Evolutionary conservation across 139 green algal genomes (phyloP), one percentile per base, ranked within the genome.

Genomic region (Axilococcus clingmanii): DNA sequence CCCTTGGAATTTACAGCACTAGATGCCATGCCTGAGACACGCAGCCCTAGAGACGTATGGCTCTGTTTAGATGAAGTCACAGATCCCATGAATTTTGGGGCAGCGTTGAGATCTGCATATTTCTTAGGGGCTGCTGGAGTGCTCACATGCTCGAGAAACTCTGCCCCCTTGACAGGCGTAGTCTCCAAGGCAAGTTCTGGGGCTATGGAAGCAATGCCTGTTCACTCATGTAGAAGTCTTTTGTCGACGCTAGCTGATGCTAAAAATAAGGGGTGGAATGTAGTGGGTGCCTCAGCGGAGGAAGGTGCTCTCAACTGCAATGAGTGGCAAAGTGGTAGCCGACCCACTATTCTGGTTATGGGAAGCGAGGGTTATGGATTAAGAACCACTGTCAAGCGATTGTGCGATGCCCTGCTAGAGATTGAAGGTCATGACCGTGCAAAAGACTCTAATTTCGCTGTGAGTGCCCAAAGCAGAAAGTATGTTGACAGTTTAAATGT

Each of bases 11-110:
- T 76, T 56, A 40, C 64, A n/a, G 5, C 34, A 0, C 32, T 91
- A 28, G 70, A 90, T 14, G 36, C 25, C 22, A 59, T 91, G 7
- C 55, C 53, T 0, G 25, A 34, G 23, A 20, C 42, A 45, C 29
- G 15, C 2, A 38, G 48, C 7, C 52, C 57, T 27, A n/a, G n/a
- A n/a, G 78, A 76, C 0, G 63, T 91, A 23, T 96, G 87, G 87
- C 45, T 96, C 40, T 84, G 77, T 19, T 71, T 96, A 41, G 87
- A 96, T 46, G 84, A 96, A 62, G 80, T 95, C 6, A 59, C 63
- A 29, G 84, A 93, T 52, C 84, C 84, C 67, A 83, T 94, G 82
- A 96, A 96, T 75, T 74, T 96, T 50, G 85, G 87, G 19, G 88
- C 88, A 24, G 72, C 88, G 35, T 55, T 96, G 46, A 76, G 88